Percentiles rank a stretch among this genome's conserved stretches.
These are phyloP conservation scores for Hypoxylon intermedium DNA, from an alignment of 495 filamentous ascomycete genomes.

Conservation along the genomic window DNA sequence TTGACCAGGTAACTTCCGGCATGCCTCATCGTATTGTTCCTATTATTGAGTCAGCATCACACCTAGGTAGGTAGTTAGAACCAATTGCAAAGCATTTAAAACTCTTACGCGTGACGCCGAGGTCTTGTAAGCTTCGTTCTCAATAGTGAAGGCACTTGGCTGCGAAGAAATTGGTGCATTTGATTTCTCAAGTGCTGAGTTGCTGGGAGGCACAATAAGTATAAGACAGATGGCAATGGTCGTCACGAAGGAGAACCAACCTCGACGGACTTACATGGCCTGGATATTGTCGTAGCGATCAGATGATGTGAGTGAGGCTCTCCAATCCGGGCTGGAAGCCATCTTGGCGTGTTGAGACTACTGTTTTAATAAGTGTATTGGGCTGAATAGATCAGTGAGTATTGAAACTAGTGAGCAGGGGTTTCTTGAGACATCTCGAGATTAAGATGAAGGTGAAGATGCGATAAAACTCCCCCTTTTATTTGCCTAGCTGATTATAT, in stretches of 20 bases:
- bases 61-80: neutral
- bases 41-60: conserved; percentile 37
- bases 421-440: too few relatives aligned
- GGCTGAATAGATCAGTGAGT: too few relatives aligned
- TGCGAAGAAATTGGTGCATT: conserved; percentile 19
- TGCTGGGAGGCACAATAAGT: conserved; percentile 26
- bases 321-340: conserved; percentile 46
- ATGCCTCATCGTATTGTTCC: conserved; percentile 56
- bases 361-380: too few relatives aligned
- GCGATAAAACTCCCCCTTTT: neutral
- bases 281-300: conserved; percentile 62
- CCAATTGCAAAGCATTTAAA: neutral
- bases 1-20: conserved; percentile 33
- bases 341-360: too few relatives aligned
- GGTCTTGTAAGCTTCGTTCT: conserved; percentile 54
- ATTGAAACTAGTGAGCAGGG: too few relatives aligned
- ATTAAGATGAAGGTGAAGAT: neutral
- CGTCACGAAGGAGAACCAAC: neutral
- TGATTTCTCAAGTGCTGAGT: conserved; percentile 26
- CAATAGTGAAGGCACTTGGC: conserved; percentile 46
- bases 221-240: neutral
- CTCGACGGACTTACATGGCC: conserved; percentile 50
- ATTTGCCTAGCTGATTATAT: neutral
- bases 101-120: conserved; percentile 47
- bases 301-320: conserved; percentile 49